Percentiles rank a stretch among this genome's conserved stretches.
Evolutionary conservation across 2,329 filamentous ascomycete species (phyloP).

Genomic region (Penicillium concentricum): DNA sequence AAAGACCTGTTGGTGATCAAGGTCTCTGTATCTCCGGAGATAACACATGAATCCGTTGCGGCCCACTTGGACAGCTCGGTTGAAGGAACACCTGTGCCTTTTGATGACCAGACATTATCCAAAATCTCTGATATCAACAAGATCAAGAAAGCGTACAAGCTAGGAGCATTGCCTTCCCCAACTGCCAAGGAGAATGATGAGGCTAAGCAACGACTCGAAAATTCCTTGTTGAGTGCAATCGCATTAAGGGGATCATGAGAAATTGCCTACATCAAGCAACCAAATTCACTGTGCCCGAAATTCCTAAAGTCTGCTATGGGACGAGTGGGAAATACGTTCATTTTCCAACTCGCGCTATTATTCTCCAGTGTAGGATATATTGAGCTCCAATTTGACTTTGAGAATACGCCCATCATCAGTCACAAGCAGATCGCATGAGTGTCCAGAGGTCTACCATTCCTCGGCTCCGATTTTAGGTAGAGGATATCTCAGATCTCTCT

Average conservation of each 20-base stretch:
- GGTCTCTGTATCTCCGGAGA: slow-evolving; percentile 57
- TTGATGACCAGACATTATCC: slow-evolving; percentile 64
- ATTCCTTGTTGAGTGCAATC: slow-evolving; percentile 71
- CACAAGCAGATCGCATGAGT: background rate
- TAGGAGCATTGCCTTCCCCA: slow-evolving; percentile 60
- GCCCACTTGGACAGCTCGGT: slow-evolving; percentile 63
- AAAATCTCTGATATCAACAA: slow-evolving; percentile 63
- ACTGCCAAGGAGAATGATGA: slow-evolving; percentile 21
- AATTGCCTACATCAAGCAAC: background rate
- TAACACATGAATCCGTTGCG: slow-evolving; percentile 50
- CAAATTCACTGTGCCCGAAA: background rate
- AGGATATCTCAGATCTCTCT: background rate
- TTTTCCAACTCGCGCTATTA: background rate
- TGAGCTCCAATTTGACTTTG: background rate
- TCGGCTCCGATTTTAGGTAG: background rate
- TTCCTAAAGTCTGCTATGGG: background rate
- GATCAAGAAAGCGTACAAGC: slow-evolving; percentile 83
- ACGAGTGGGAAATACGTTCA: background rate
- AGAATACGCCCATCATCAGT: background rate
- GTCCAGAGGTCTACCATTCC: background rate
- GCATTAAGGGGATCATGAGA: slow-evolving; percentile 64
- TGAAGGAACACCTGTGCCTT: slow-evolving; percentile 58
- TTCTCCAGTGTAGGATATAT: background rate
- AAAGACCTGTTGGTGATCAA: slow-evolving; percentile 78
- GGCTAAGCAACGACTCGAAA: slow-evolving; percentile 53